Base-by-base conservation (phyloP, 805 yeast species). In the Kluyveromyces nonfermentans region DNA sequence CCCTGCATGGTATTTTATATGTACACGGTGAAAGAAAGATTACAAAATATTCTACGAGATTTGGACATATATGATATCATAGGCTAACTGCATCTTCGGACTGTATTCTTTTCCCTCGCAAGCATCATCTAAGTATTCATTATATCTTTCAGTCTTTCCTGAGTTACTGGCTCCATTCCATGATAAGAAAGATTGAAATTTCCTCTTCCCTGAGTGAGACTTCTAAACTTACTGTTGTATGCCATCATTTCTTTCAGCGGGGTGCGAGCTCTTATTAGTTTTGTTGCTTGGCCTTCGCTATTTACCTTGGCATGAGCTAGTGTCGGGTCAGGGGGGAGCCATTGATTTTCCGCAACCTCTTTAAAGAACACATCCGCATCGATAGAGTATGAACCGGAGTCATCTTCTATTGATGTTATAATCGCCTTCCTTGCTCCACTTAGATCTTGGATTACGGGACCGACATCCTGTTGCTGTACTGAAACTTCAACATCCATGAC, bases 221-320 rank as follows among this genome's bases (percentile, higher is more conserved):
- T 81, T 53, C 97, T 67, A 37, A 93, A 67, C 48, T 75, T 77
- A 9, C 80, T 77, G 46, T 87, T 71, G 60, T 93, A 93, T 0
- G 97, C 96, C 39, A 88, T 75, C 96, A 93, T 88, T 48, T 83
- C 94, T 47, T 81, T 73, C 57, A 93, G 68, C 3, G 98, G 97
- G 0, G 88, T 89, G 41, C 73, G 75, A 0, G 96, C 96, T n/a
- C 68, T 68, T 30, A 93, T 75, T 7, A 74, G 64, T 63, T 85
- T 78, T 10, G 49, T 49, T 18, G 41, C 42, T 2, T 46, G 44
- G 3, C 42, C 45, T 2, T 47, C 52, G 6, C 41, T 45, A n/a
- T 47, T 46, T 19, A 51, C 22, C 35, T 50, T 50, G 1, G 57
- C 53, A 25, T 35, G 35, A 9, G 50, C 48, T 25, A 53, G 33